These are phyloP conservation scores for Botrytis paeoniae DNA, from an alignment of 2,329 filamentous ascomycete species.

Conservation along the genomic window DNA sequence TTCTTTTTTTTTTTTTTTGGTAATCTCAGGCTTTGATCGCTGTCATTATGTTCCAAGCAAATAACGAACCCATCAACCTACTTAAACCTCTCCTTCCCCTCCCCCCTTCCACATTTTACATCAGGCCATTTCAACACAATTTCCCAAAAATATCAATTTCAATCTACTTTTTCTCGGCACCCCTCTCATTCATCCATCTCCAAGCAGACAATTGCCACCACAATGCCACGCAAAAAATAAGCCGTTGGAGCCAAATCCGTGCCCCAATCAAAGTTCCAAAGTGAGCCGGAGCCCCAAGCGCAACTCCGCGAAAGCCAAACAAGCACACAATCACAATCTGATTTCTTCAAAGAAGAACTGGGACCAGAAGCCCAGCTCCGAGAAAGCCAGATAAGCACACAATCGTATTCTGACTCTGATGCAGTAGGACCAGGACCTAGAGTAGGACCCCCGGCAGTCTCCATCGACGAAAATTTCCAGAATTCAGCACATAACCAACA, in stretches of 20 bases:
- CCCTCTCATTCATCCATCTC: not conserved
- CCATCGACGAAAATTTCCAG: no score
- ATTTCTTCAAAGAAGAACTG: not conserved
- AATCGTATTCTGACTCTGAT: not conserved
- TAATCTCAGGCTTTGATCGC: not conserved
- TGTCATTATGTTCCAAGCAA: rapidly evolving
- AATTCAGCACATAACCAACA: no score
- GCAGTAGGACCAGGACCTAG: not conserved
- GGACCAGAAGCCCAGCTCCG: not conserved
- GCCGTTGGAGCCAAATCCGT: not conserved
- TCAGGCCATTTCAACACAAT: not conserved
- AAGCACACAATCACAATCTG: not conserved
- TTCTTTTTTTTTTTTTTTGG: no score
- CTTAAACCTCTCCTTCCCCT: not conserved
- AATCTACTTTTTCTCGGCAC: rapidly evolving
- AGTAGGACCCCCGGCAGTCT: not conserved
- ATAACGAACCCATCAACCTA: not conserved
- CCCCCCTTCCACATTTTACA: not conserved
- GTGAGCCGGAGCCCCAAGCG: not conserved
- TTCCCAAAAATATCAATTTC: not conserved
- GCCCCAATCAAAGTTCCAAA: not conserved
- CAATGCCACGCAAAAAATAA: not conserved
- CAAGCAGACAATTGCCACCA: not conserved
- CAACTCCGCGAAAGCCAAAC: not conserved
- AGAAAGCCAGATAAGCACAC: not conserved